These are phyloP conservation scores for Wickerhamiella musiphila DNA, from an alignment of 805 yeast genomes.

Conservation along the genomic window DNA sequence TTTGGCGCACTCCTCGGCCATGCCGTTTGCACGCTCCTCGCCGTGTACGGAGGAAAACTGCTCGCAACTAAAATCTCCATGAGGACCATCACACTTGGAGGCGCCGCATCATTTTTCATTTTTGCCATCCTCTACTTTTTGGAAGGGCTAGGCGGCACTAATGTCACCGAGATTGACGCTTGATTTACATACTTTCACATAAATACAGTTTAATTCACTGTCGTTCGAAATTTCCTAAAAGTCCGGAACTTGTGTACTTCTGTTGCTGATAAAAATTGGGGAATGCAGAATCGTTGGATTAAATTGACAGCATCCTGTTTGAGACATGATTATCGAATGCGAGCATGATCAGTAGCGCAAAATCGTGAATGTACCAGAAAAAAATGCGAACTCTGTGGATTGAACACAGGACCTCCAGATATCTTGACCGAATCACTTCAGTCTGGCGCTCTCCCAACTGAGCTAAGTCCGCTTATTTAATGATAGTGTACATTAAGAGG, in stretches of 20 bases:
- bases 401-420: slow-evolving; percentile 84
- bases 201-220: no score
- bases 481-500: no score
- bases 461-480: slow-evolving; percentile 26
- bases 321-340: no score
- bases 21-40: slow-evolving; percentile 67
- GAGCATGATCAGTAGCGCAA: no score
- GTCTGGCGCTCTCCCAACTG: slow-evolving; percentile 35
- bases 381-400: slow-evolving; percentile 41
- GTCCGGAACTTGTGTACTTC: not conserved
- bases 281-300: no score
- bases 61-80: slow-evolving; percentile 78
- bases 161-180: no score
- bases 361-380: slow-evolving; percentile 6
- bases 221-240: not conserved
- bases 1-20: slow-evolving; percentile 86
- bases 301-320: no score
- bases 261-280: no score
- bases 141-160: slow-evolving; percentile 23
- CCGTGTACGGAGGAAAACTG: slow-evolving; percentile 86
- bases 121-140: slow-evolving; percentile 68
- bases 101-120: slow-evolving; percentile 69
- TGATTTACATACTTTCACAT: no score
- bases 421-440: slow-evolving; percentile 22
- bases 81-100: slow-evolving; percentile 83